Evolutionary conservation across 768 basidiomycete genomes (phyloP).

Genomic region (Glaciozyma antarctica): DNA sequence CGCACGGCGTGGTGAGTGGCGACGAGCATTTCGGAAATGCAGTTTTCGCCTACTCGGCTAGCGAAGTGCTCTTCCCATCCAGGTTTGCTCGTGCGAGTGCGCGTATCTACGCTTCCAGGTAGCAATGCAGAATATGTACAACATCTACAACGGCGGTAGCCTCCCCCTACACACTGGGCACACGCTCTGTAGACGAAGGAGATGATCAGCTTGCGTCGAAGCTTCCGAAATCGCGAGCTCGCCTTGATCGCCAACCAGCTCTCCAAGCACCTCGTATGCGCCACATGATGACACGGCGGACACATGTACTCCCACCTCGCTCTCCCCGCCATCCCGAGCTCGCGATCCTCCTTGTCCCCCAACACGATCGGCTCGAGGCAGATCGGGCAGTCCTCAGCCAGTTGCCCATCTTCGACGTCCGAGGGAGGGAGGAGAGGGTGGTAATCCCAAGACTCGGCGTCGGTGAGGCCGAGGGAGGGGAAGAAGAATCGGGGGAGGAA

Average conservation of each 20-base stretch:
- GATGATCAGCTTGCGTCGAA: neutral
- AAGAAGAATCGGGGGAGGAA: conserved; percentile 21
- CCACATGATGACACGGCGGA: conserved; percentile 33
- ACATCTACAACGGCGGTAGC: conserved; percentile 18
- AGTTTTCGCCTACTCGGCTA: no score
- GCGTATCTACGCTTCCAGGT: no score
- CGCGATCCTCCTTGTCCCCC: conserved; percentile 9
- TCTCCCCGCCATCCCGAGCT: neutral
- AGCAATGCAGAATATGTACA: neutral
- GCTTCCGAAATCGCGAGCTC: neutral
- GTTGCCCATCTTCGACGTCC: conserved; percentile 10
- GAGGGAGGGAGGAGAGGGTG: conserved; percentile 19
- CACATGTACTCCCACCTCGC: conserved; percentile 26
- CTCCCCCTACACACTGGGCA: conserved; percentile 20
- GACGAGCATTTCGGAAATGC: no score
- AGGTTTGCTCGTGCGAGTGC: no score
- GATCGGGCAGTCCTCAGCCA: conserved; percentile 27
- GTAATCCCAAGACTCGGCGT: conserved; percentile 30
- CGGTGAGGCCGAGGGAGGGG: conserved; percentile 9
- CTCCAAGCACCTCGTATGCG: conserved; percentile 33
- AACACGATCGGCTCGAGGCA: conserved; percentile 32
- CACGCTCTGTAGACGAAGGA: neutral
- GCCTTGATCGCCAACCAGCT: conserved; percentile 31
- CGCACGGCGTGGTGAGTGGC: no score
- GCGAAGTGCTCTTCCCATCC: no score